Evolutionary conservation across 192 early-diverging fungal species (phyloP), one percentile per base, ranked within the genome.

Genomic region (Gorgonomyces haynaldii): DNA sequence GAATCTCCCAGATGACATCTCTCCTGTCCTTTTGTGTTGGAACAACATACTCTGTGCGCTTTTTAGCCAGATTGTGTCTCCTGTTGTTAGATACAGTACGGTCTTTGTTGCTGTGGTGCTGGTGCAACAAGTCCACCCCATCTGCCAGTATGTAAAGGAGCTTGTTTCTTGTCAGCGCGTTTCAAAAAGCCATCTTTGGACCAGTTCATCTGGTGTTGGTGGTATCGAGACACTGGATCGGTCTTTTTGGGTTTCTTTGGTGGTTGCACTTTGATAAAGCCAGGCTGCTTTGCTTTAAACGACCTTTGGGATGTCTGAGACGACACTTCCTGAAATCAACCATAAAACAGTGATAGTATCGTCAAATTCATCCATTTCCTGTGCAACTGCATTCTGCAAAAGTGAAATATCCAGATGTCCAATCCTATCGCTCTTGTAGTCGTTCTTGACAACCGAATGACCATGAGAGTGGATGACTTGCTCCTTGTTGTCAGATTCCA

Each of bases 201-300:
- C 61, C 61, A 63, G 10, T 35, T 22, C 22, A 28, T 27, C 34
- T 48, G 41, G 26, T 57, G 61, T 32, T 55, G 53, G 41, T 63
- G 61, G 29, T 37, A 63, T 15, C 61, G 42, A 2, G 61, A 10
- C 26, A 63, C 61, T 6, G 61, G 61, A 23, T 63, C 61, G 30
- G 50, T 46, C 28, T 29, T 32, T 17, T 32, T 52, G 20, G 45
- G 38, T 13, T 20, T 41, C 2, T 12, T 37, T 17, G 53, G 35
- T 17, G 44, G 42, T 5, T 28, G 34, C 25, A 53, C 41, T 45
- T 32, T 7, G 29, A 50, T 54, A 40, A 60, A 26, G 40, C 9
- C 38, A 25, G 28, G 39, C 3, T 24, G 29, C 29, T 23, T 46
- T n/a, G 24, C 12, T 24, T 16, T 16, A 16, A 43, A 28, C 3